Base-by-base conservation (phyloP, 805 yeast species). In the Tetrapisispora arboricola region DNA sequence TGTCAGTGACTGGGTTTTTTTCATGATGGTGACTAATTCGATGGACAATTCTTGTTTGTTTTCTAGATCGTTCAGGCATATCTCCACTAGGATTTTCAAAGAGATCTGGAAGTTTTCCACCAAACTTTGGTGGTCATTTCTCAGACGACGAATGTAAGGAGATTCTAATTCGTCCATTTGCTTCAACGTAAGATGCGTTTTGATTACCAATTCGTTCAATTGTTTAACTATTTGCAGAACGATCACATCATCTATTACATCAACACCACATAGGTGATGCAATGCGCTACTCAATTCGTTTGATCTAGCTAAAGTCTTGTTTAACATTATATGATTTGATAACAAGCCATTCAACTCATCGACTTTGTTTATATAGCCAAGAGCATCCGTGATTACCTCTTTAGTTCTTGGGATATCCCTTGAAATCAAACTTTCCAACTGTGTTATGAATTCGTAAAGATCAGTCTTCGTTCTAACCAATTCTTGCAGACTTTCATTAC, bases 61-160 rank as follows among this genome's bases (percentile, higher is more conserved):
- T 6, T 34, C 24, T 6, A 50, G 44, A 33, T 49, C 48, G 13
- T 43, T 48, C 7, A 54, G 38, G 33, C 61, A 57, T 33, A 33
- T 48, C 10, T 54, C 57, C 5, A 54, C 51, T n/a, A 57, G 39
- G 2, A 54, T 47, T 41, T 55, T 56, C 16, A 58, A 41, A 15
- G 60, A 55, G 6, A 53, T 44, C 36, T 54, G 61, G 24, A 55
- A 57, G 16, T 52, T 55, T 31, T 51, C 57, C 13, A 57, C 40
- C n/a, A 58, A 42, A 11, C 58, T 55, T 26, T 55, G 60, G 39
- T 53, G 55, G 34, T 56, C 63, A 33, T 57, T 56, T 25, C 55
- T 49, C 22, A 56, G 28, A 33, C 56, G 56, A 32, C 47, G 51
- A 16, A 57, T 42, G 31, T 51, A 48, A 13, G 63, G 58, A 3